These are phyloP conservation scores for Daedaleopsis sinensis DNA, from an alignment of 768 basidiomycete species.

Conservation along the genomic window DNA sequence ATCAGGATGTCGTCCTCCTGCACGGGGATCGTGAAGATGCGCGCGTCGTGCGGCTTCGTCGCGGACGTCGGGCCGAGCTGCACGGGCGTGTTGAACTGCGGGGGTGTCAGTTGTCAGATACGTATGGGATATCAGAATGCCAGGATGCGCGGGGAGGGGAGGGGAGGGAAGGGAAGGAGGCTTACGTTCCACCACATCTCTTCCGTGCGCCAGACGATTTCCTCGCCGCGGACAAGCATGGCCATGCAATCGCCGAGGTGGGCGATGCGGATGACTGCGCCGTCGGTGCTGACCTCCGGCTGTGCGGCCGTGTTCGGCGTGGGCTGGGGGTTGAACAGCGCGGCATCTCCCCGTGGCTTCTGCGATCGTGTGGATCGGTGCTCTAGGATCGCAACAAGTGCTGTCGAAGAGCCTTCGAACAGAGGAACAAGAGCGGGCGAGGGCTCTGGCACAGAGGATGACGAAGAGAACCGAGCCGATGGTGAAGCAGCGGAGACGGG, in stretches of 20 bases:
- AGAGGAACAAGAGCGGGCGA: constrained; percentile 38
- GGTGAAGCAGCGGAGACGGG: neutral
- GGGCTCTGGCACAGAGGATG: constrained; percentile 7
- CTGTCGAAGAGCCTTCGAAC: constrained; percentile 66
- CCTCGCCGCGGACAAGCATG: constrained; percentile 78
- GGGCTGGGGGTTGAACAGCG: constrained; percentile 20
- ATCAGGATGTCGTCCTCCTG: constrained; percentile 76
- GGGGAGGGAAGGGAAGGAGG: constrained; percentile 11
- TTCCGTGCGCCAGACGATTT: constrained; percentile 82
- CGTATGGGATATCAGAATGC: neutral
- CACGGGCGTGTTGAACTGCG: constrained; percentile 62
- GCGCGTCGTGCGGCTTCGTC: constrained; percentile 70
- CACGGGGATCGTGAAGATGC: constrained; percentile 70
- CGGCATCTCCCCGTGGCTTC: constrained; percentile 4
- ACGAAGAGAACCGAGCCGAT: neutral
- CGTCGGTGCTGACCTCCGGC: constrained; percentile 43
- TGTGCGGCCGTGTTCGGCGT: constrained; percentile 29
- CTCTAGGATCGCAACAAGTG: constrained; percentile 65
- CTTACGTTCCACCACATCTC: constrained; percentile 92
- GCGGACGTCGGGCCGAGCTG: constrained; percentile 64
- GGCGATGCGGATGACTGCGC: constrained; percentile 76
- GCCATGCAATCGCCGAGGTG: constrained; percentile 90
- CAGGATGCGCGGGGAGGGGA: neutral
- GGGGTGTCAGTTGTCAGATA: neutral
- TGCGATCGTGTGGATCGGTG: constrained; percentile 32